Evolutionary conservation across 371 early-diverging fungal species (phyloP).

Genomic region (Circinella minor): DNA sequence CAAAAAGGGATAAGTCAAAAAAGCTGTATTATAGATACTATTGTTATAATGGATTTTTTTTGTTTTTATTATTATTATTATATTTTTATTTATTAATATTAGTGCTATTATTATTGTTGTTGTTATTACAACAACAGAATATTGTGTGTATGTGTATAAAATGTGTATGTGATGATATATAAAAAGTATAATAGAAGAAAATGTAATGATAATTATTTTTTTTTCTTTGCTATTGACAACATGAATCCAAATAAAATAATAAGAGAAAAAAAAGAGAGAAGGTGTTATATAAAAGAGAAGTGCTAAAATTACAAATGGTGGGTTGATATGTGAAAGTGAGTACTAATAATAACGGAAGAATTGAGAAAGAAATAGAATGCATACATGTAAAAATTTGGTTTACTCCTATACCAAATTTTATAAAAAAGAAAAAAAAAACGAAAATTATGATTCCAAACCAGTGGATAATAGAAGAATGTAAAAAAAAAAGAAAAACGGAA

Average conservation of each 20-base stretch:
- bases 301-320: not conserved
- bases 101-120: not conserved
- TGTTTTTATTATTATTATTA: not conserved
- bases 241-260: not conserved
- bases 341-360: too few species aligned
- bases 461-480: not conserved
- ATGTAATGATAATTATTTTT: not conserved
- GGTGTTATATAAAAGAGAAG: not conserved
- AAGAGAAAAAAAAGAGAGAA: not conserved
- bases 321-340: not conserved
- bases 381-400: too few species aligned
- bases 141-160: not conserved
- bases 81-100: not conserved
- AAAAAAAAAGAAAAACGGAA: not conserved
- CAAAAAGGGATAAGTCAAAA: too few species aligned
- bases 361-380: too few species aligned
- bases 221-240: constrained; percentile 6
- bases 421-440: too few species aligned
- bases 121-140: too few species aligned
- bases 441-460: not conserved
- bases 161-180: not conserved
- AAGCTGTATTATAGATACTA: too few species aligned
- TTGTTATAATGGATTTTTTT: not conserved
- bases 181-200: too few species aligned
- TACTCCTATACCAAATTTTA: too few species aligned